A percentile compares a stretch with the other conserved stretches of the same genome.
These are phyloP conservation scores for Magnolia kwangsiensis DNA, from an alignment of 164 flowering plant species.

Conservation along the genomic window DNA sequence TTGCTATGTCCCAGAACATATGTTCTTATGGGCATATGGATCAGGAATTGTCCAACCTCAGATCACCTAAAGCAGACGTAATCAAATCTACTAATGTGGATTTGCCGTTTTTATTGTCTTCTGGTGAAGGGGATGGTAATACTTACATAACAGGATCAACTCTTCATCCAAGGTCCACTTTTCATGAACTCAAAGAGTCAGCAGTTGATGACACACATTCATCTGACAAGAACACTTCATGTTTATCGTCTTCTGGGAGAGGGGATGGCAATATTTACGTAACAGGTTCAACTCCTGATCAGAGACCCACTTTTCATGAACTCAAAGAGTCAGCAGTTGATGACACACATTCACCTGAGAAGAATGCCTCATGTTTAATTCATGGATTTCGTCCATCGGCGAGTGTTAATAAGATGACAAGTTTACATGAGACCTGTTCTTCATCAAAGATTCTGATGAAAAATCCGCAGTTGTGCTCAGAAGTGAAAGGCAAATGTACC, in stretches of 20 bases:
- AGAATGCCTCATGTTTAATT: neutral
- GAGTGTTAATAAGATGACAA: slow-evolving; percentile 1
- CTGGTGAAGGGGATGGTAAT: slow-evolving; percentile 9
- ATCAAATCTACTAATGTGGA: slow-evolving; percentile 7
- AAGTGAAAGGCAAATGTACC: slow-evolving; percentile 16
- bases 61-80: slow-evolving; percentile 6
- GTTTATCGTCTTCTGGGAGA: slow-evolving; percentile 13
- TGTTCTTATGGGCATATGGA: neutral
- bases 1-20: neutral
- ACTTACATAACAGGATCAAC: slow-evolving; percentile 12
- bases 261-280: slow-evolving; percentile 6
- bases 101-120: slow-evolving; percentile 12
- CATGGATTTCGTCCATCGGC: slow-evolving; percentile 1
- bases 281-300: slow-evolving; percentile 16
- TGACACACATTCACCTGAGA: neutral
- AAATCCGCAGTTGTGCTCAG: slow-evolving; percentile 14
- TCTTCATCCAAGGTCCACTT: slow-evolving; percentile 4
- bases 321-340: neutral
- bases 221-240: neutral
- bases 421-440: slow-evolving; percentile 19
- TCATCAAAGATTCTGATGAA: slow-evolving; percentile 13
- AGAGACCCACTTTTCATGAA: neutral
- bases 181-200: neutral
- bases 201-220: neutral
- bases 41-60: slow-evolving; percentile 16